Conservation (phyloP, 2,329 filamentous ascomycete species). For the Aspergillaceae sp. region DNA sequence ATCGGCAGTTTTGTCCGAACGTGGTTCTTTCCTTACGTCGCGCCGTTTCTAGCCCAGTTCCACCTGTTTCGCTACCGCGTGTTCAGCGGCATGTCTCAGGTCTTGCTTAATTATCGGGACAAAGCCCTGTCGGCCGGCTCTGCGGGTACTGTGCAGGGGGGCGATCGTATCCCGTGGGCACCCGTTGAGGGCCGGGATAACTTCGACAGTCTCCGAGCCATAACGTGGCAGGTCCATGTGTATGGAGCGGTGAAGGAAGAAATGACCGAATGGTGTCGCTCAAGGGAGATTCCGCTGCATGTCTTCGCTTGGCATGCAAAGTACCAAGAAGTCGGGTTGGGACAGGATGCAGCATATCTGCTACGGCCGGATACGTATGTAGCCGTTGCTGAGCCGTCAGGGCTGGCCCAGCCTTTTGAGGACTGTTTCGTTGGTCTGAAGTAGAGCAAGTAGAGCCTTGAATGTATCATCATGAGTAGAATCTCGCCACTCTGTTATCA, state of each 20-base stretch:
- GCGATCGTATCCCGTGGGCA: slow-evolving; percentile 38
- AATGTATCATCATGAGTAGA: too few species aligned
- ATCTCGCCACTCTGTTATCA: too few species aligned
- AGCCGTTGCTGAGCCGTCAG: slow-evolving; percentile 13
- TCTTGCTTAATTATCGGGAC: slow-evolving; percentile 37
- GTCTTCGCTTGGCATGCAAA: slow-evolving; percentile 18
- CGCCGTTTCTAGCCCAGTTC: slow-evolving; percentile 17
- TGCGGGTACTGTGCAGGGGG: slow-evolving; percentile 34
- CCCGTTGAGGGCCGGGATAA: slow-evolving; percentile 17
- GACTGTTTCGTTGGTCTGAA: slow-evolving; percentile 10
- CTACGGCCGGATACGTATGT: slow-evolving; percentile 25
- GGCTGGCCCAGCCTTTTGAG: slow-evolving; percentile 12
- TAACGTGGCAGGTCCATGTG: slow-evolving; percentile 26
- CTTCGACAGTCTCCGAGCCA: slow-evolving; percentile 15
- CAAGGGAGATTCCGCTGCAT: slow-evolving; percentile 11
- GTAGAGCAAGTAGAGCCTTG: too few species aligned
- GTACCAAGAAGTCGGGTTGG: slow-evolving; percentile 15
- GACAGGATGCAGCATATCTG: slow-evolving; percentile 19
- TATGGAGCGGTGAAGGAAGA: slow-evolving; percentile 13
- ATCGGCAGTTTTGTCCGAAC: slow-evolving; percentile 35
- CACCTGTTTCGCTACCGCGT: slow-evolving; percentile 10
- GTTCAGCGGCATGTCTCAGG: slow-evolving; percentile 35
- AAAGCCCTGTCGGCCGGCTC: slow-evolving; percentile 30
- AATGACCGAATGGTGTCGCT: slow-evolving; percentile 18
- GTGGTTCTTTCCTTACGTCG: slow-evolving; percentile 32